A percentile compares a stretch with the other conserved stretches of the same genome.
These are phyloP conservation scores for Zea mays DNA, from an alignment of 176 grass and related monocot genomes.

Conservation along the genomic window DNA sequence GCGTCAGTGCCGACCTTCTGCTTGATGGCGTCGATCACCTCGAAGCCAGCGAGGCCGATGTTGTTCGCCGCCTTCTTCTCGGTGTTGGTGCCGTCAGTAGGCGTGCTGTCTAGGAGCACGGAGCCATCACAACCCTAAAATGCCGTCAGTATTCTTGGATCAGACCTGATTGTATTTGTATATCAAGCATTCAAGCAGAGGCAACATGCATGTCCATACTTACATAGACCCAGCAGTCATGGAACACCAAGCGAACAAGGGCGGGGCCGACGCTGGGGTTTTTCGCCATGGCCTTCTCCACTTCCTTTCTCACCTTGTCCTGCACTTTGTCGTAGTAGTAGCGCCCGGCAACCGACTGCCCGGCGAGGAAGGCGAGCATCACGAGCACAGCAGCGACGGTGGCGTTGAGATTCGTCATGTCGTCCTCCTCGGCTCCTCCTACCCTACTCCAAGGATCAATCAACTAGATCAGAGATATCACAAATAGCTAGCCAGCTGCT, in stretches of 20 bases:
- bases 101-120: constrained; percentile 38
- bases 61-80: constrained; percentile 40
- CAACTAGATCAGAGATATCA: neutral
- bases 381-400: neutral
- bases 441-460: too few species aligned
- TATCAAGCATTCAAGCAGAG: neutral
- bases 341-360: constrained; percentile 10
- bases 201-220: neutral
- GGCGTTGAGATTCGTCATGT: constrained; percentile 12
- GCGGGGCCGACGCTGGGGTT: constrained; percentile 34
- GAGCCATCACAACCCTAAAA: constrained; percentile 54
- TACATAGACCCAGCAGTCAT: constrained; percentile 59
- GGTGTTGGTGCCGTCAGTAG: neutral
- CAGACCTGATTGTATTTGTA: neutral
- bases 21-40: constrained; percentile 48
- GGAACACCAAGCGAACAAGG: constrained; percentile 54
- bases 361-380: neutral
- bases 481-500: neutral
- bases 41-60: constrained; percentile 36
- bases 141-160: neutral
- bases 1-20: constrained; percentile 11
- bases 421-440: too few species aligned
- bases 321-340: constrained; percentile 20
- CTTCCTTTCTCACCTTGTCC: constrained; percentile 35
- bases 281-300: constrained; percentile 9